phyloP scores from a whole-genome alignment of 148 eudicot species.

The Rhododendron ovatum region DNA sequence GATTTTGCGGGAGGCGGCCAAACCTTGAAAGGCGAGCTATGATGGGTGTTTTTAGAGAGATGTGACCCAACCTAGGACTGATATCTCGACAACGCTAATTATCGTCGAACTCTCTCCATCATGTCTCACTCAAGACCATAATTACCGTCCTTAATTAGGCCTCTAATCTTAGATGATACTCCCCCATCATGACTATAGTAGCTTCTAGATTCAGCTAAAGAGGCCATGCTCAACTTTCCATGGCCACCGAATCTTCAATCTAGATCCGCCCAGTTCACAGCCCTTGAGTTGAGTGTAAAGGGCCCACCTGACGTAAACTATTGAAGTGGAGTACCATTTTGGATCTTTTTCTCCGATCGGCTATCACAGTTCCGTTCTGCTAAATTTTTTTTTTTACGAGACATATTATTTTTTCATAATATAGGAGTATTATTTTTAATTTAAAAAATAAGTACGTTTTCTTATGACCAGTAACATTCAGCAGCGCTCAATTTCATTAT shows the following conservation, averaged over 20 bases:
- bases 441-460: no score
- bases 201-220: neutral
- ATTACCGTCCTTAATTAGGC: neutral
- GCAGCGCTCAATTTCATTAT: no score
- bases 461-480: no score
- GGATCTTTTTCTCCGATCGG: no score
- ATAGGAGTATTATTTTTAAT: no score
- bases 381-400: no score
- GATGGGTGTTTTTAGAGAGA: neutral
- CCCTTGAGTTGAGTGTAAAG: no score
- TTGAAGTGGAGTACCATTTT: no score
- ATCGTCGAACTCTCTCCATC: neutral
- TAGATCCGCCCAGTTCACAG: neutral
- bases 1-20: neutral
- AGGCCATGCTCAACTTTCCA: no score
- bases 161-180: neutral
- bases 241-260: no score
- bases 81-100: neutral
- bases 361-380: accelerated
- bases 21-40: neutral
- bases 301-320: no score
- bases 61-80: neutral
- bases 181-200: neutral
- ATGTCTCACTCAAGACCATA: neutral
- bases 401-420: no score